A percentile compares a stretch with the other conserved stretches of the same genome.
phyloP scores from a whole-genome alignment of 306 rosid species.

The Cicer chorassanicum region DNA sequence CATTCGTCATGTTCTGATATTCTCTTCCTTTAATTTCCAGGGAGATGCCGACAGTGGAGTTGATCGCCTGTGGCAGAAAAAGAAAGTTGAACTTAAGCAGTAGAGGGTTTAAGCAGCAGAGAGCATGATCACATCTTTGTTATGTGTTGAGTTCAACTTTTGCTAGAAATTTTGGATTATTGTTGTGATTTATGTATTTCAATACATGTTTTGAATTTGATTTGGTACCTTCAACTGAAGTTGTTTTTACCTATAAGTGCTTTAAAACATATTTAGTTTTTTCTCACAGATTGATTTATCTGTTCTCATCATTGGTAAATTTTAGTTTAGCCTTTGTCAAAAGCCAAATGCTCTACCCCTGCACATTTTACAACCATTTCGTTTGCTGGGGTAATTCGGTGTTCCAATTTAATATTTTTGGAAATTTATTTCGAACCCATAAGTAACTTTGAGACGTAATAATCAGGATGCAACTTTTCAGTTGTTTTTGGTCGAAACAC shows the following conservation, averaged over 20 bases:
- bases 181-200: constrained; percentile 13
- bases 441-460: too few relatives aligned
- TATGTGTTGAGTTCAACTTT: not conserved
- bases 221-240: not conserved
- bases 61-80: constrained; percentile 67
- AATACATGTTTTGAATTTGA: constrained; percentile 10
- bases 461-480: too few relatives aligned
- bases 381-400: too few relatives aligned
- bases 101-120: constrained; percentile 53
- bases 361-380: too few relatives aligned
- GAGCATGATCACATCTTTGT: not conserved
- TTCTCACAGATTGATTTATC: not conserved
- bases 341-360: too few relatives aligned
- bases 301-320: too few relatives aligned
- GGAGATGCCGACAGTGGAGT: constrained; percentile 72
- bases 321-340: too few relatives aligned
- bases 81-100: constrained; percentile 56
- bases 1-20: not conserved
- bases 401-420: too few relatives aligned
- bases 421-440: too few relatives aligned
- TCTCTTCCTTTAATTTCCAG: constrained; percentile 4
- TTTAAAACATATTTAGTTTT: not conserved
- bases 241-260: constrained; percentile 16
- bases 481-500: too few relatives aligned
- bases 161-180: constrained; percentile 39